These are phyloP conservation scores for Yamadazyma sp. DNA, from an alignment of 805 yeast species.

Conservation along the genomic window DNA sequence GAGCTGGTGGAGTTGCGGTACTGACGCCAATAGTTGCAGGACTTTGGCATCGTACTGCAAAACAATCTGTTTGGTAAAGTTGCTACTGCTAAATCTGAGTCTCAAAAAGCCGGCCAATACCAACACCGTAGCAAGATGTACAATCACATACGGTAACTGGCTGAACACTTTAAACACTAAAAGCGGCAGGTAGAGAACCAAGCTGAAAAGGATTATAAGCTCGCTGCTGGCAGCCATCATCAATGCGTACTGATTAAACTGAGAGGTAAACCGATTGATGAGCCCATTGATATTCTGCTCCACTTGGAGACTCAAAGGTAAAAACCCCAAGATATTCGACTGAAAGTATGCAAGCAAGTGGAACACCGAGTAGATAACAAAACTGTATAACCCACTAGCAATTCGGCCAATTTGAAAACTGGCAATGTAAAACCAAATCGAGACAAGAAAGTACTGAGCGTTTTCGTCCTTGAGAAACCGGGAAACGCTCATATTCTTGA, in stretches of 20 bases:
- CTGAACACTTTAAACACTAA: slow-evolving; percentile 24
- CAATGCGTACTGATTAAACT: slow-evolving; percentile 37
- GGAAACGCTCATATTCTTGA: slow-evolving; percentile 7
- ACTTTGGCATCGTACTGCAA: slow-evolving; percentile 45
- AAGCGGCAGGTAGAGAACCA: slow-evolving; percentile 27
- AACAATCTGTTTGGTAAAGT: slow-evolving; percentile 39
- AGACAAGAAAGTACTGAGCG: slow-evolving; percentile 37
- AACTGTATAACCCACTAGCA: slow-evolving; percentile 40
- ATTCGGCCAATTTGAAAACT: slow-evolving; percentile 34
- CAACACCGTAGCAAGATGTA: slow-evolving; percentile 35
- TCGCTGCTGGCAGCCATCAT: slow-evolving; percentile 40
- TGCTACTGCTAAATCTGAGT: slow-evolving; percentile 34
- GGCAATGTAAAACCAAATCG: slow-evolving; percentile 27
- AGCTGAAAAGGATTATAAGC: slow-evolving; percentile 24
- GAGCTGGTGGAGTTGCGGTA: slow-evolving; percentile 14
- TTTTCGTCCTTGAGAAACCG: slow-evolving; percentile 38
- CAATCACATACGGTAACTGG: slow-evolving; percentile 26
- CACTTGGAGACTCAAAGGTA: slow-evolving; percentile 33
- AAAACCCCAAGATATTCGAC: slow-evolving; percentile 28
- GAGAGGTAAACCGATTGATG: slow-evolving; percentile 31
- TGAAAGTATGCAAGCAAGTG: slow-evolving; percentile 41
- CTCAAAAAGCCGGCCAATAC: slow-evolving; percentile 33
- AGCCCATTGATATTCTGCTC: slow-evolving; percentile 29
- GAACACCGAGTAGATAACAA: slow-evolving; percentile 36
- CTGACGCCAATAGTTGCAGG: slow-evolving; percentile 23